A percentile compares a stretch with the other conserved stretches of the same genome.
These are phyloP conservation scores for Annulohypoxylon truncatum DNA, from an alignment of 2,329 filamentous ascomycete species.

Conservation along the genomic window DNA sequence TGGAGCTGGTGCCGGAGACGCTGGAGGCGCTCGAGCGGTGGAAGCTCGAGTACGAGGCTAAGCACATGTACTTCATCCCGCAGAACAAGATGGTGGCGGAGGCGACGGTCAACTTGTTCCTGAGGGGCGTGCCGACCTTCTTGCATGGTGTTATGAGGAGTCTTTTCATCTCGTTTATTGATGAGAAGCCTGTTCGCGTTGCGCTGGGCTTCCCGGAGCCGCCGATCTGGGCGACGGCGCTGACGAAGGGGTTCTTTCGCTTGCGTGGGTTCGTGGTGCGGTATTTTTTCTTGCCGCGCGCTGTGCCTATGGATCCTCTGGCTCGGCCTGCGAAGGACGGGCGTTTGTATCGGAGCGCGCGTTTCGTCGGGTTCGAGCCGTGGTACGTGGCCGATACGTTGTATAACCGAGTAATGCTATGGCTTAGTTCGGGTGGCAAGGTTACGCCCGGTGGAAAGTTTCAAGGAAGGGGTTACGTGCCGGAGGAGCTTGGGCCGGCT, in stretches of 20 bases:
- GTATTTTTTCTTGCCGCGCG: constrained; percentile 32
- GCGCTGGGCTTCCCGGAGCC: constrained; percentile 42
- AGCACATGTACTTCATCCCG: constrained; percentile 42
- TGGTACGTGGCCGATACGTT: constrained; percentile 45
- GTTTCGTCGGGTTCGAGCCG: constrained; percentile 42
- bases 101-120: constrained; percentile 39
- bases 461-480: constrained; percentile 36
- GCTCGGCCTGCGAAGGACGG: constrained; percentile 29
- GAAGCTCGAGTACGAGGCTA: constrained; percentile 38
- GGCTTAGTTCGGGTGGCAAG: constrained; percentile 34
- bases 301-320: constrained; percentile 23
- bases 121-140: constrained; percentile 32
- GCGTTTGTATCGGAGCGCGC: constrained; percentile 31
- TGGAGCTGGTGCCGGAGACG: constrained; percentile 38
- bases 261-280: constrained; percentile 31
- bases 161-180: constrained; percentile 40
- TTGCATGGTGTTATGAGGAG: constrained; percentile 31
- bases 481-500: constrained; percentile 42
- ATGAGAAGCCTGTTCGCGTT: constrained; percentile 39
- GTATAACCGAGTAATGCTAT: constrained; percentile 36
- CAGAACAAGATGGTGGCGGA: constrained; percentile 42
- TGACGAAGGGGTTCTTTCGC: constrained; percentile 32
- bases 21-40: constrained; percentile 41
- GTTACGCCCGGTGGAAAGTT: constrained; percentile 32
- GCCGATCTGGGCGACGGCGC: constrained; percentile 31